These are phyloP conservation scores for Termitomyces sp. DNA, from an alignment of 768 basidiomycete species.

Conservation along the genomic window DNA sequence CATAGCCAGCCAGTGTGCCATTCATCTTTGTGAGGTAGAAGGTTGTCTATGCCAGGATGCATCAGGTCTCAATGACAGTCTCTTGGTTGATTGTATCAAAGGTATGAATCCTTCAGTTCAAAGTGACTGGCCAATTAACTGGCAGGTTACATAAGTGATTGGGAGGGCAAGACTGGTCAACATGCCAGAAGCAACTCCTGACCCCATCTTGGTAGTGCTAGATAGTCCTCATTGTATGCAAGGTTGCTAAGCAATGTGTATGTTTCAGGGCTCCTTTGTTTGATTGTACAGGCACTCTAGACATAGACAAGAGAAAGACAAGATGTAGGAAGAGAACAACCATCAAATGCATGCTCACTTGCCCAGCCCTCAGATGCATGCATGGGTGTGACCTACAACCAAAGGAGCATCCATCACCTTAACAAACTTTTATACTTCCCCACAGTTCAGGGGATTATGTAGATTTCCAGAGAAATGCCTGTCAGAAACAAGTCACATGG, in stretches of 20 bases:
- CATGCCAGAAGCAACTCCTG: background rate
- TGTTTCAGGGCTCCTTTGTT: background rate
- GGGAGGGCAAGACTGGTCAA: background rate
- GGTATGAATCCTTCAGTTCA: background rate
- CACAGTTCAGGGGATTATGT: too few species aligned
- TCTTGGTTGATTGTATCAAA: background rate
- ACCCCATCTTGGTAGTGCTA: background rate
- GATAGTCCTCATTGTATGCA: background rate
- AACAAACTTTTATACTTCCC: too few species aligned
- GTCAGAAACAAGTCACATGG: too few species aligned
- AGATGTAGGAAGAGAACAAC: background rate
- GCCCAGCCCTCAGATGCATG: background rate
- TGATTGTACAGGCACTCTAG: background rate
- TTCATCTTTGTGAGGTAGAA: background rate
- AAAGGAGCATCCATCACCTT: background rate
- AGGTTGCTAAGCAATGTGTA: background rate
- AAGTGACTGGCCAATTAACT: background rate
- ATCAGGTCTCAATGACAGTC: background rate
- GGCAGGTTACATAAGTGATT: background rate
- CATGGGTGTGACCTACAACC: background rate
- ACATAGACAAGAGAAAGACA: background rate
- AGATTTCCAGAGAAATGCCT: too few species aligned
- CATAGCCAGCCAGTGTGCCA: background rate
- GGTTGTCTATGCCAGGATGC: background rate
- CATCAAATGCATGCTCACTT: background rate